Conservation (phyloP, 2,329 filamentous ascomycete genomes). For the Phaeosphaeria sp. region DNA sequence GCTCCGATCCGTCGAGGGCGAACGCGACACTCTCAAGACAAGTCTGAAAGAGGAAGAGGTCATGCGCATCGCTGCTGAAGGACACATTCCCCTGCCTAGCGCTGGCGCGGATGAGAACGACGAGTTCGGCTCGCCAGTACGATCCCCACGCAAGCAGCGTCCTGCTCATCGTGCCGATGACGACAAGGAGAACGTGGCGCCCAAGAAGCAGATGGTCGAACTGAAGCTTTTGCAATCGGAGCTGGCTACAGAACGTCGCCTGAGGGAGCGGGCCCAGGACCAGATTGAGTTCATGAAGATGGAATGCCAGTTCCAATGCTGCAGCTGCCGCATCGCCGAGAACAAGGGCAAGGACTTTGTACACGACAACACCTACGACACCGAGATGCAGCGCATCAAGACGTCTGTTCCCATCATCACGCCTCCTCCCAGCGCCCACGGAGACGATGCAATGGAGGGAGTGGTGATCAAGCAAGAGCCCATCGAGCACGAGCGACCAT, state of each 20-base stretch:
- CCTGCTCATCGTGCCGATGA: conserved; percentile 50
- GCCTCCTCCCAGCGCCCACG: conserved; percentile 69
- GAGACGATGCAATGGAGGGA: conserved; percentile 49
- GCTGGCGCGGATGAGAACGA: conserved; percentile 61
- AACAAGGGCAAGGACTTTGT: conserved; percentile 48
- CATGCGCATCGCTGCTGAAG: conserved; percentile 74
- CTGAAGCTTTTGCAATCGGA: conserved; percentile 59
- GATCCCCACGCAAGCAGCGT: conserved; percentile 55
- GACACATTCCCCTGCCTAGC: conserved; percentile 69
- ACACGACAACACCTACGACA: conserved; percentile 44
- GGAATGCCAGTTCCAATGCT: conserved; percentile 74
- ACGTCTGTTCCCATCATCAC: conserved; percentile 63
- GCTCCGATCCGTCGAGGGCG: conserved; percentile 72
- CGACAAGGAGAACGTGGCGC: conserved; percentile 56
- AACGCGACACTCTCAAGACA: conserved; percentile 76
- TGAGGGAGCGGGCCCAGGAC: conserved; percentile 73
- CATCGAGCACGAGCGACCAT: conserved; percentile 21
- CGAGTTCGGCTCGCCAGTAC: conserved; percentile 69
- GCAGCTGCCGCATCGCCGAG: conserved; percentile 61
- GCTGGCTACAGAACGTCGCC: conserved; percentile 60
- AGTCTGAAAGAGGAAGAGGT: conserved; percentile 77
- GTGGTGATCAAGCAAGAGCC: conserved; percentile 30
- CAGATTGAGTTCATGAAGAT: conserved; percentile 78
- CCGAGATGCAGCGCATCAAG: conserved; percentile 48
- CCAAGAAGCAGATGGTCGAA: conserved; percentile 54